A percentile compares a stretch with the other conserved stretches of the same genome.
Evolutionary conservation across 169 alveolate genomes (phyloP).

Genomic region (Fabrea salina): DNA sequence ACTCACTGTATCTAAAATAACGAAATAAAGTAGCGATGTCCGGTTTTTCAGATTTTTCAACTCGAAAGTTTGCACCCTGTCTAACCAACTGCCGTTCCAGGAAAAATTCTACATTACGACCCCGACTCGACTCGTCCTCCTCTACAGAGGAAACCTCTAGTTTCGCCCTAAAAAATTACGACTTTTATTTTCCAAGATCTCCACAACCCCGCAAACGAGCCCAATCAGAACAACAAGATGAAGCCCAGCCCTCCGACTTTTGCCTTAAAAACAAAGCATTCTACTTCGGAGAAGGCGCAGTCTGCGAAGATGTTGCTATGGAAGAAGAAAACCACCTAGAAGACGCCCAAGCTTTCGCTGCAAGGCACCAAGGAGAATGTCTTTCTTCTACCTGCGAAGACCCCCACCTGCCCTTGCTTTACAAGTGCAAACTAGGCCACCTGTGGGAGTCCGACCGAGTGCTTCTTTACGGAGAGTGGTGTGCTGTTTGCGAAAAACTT

Average conservation of each 20-base stretch:
- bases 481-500: background rate
- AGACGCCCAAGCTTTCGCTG: background rate
- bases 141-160: background rate
- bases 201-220: background rate
- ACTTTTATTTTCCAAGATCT: background rate
- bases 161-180: constrained; percentile 18
- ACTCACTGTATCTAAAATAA: no score
- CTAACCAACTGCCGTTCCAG: constrained; percentile 14
- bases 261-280: background rate
- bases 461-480: background rate
- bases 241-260: background rate
- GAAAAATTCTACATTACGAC: background rate
- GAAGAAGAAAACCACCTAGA: background rate
- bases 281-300: background rate
- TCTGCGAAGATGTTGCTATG: constrained; percentile 15
- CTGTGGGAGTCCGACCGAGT: constrained; percentile 6
- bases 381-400: background rate
- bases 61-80: background rate
- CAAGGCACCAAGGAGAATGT: constrained; percentile 11
- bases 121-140: background rate
- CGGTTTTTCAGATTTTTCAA: no score
- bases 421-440: background rate
- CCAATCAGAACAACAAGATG: background rate
- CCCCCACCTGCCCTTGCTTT: background rate
- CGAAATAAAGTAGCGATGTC: no score